A percentile compares a stretch with the other conserved stretches of the same genome.
These are phyloP conservation scores for Apiotrichum porosum DNA, from an alignment of 1,284 basidiomycete genomes.

Conservation along the genomic window DNA sequence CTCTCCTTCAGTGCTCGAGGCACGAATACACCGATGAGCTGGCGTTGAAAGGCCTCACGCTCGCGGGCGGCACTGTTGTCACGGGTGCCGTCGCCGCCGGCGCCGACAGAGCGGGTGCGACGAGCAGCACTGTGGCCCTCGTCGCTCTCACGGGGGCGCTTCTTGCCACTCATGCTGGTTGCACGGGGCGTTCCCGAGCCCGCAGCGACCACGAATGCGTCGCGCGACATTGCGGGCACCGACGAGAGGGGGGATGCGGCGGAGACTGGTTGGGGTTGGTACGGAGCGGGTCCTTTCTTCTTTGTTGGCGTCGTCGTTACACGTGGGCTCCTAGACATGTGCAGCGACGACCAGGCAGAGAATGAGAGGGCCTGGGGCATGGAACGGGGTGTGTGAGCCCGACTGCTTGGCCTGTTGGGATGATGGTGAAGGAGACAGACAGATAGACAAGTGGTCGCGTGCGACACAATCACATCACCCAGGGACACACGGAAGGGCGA, in stretches of 20 bases:
- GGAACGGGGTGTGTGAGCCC: not conserved
- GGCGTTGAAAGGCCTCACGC: slow-evolving; percentile 42
- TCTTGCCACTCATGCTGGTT: slow-evolving; percentile 29
- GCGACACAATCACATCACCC: no score
- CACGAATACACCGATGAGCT: slow-evolving; percentile 47
- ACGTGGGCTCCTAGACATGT: slow-evolving; percentile 27
- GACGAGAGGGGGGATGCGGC: no score
- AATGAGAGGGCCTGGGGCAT: slow-evolving; percentile 20
- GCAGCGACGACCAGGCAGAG: slow-evolving; percentile 31
- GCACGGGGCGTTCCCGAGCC: no score
- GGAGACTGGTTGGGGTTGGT: not conserved
- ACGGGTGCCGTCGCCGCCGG: slow-evolving; percentile 24
- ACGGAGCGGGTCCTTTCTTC: not conserved
- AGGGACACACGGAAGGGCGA: not conserved
- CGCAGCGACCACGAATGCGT: not conserved
- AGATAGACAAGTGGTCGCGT: no score
- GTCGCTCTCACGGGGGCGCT: slow-evolving; percentile 36
- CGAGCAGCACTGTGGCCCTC: slow-evolving; percentile 10
- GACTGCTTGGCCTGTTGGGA: no score
- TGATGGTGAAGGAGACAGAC: not conserved
- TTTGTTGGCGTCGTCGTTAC: no score
- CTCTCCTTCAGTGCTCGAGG: slow-evolving; percentile 43
- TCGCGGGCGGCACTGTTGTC: slow-evolving; percentile 13
- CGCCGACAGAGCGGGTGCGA: slow-evolving; percentile 39
- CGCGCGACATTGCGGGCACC: slow-evolving; percentile 10